These are phyloP conservation scores for Lolium perenne DNA, from an alignment of 176 grass and related monocot species.

Conservation along the genomic window DNA sequence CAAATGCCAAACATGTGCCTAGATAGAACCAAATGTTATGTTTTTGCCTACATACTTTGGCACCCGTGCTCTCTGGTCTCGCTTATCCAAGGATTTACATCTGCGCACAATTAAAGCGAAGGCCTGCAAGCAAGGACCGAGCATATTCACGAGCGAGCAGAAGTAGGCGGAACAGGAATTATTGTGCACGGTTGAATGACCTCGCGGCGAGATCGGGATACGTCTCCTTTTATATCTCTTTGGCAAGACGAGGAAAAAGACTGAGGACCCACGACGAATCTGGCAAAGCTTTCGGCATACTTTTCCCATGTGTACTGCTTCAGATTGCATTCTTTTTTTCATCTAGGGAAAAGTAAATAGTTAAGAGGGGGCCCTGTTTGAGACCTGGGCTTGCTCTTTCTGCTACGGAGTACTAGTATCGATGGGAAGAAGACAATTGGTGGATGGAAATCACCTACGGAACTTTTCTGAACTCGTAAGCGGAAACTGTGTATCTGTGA, in stretches of 20 bases:
- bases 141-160: constrained; percentile 26
- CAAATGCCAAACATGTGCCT: neutral
- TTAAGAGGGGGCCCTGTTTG: neutral
- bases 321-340: neutral
- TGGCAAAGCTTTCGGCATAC: neutral
- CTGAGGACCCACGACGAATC: constrained; percentile 28
- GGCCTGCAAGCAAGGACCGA: constrained; percentile 22
- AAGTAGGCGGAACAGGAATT: no score
- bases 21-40: neutral
- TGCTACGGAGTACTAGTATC: neutral
- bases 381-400: neutral
- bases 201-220: no score
- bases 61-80: neutral
- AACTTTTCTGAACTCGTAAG: neutral
- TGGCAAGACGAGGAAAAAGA: constrained; percentile 29
- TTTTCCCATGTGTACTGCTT: neutral
- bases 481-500: neutral
- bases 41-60: neutral
- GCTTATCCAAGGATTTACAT: neutral
- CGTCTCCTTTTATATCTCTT: no score
- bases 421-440: neutral
- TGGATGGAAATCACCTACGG: neutral
- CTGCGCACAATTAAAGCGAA: neutral
- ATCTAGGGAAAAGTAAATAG: neutral
- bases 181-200: no score